Percentiles rank a stretch among this genome's conserved stretches.
phyloP scores from a whole-genome alignment of 1,139 yeast species.

The Blastobotrys malaysiensis region DNA sequence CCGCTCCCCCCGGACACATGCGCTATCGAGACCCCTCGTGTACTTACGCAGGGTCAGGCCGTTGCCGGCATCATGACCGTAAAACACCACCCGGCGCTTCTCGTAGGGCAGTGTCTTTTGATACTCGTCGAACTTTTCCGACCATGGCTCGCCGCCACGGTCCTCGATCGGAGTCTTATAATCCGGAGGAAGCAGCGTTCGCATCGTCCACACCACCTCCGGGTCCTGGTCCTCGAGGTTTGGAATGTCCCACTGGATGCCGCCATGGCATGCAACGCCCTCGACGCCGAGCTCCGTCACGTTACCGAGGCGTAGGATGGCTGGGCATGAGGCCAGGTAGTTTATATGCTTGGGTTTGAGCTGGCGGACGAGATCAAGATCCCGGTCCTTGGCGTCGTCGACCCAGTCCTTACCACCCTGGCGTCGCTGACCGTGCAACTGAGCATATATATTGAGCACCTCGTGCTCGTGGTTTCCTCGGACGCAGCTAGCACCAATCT shows the following conservation, averaged over 20 bases:
- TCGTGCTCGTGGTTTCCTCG: conserved; percentile 86
- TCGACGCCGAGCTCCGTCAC: conserved; percentile 44
- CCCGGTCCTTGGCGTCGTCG: conserved; percentile 26
- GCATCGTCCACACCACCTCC: conserved; percentile 53
- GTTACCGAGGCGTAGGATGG: conserved; percentile 57
- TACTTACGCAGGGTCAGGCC: conserved; percentile 64
- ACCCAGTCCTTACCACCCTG: conserved; percentile 21
- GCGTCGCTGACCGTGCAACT: conserved; percentile 45
- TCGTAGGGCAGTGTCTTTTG: conserved; percentile 37
- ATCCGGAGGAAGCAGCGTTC: conserved; percentile 55
- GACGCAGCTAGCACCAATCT: conserved; percentile 55
- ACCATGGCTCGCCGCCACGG: conserved; percentile 53
- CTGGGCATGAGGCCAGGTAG: conserved; percentile 55
- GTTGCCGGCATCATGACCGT: conserved; percentile 84
- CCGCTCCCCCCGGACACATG: conserved; percentile 71
- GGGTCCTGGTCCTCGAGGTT: conserved; percentile 56
- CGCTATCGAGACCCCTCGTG: conserved; percentile 76
- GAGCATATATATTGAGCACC: conserved; percentile 55
- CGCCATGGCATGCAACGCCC: conserved; percentile 78
- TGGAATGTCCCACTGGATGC: conserved; percentile 57
- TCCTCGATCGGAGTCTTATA: conserved; percentile 50
- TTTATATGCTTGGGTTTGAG: conserved; percentile 55
- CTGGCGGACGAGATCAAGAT: conserved; percentile 53
- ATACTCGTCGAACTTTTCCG: conserved; percentile 53
- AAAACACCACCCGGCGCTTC: conserved; percentile 54